Evolutionary conservation across 257 asterid genomes (phyloP).

Genomic region (Penstemon barbatus): DNA sequence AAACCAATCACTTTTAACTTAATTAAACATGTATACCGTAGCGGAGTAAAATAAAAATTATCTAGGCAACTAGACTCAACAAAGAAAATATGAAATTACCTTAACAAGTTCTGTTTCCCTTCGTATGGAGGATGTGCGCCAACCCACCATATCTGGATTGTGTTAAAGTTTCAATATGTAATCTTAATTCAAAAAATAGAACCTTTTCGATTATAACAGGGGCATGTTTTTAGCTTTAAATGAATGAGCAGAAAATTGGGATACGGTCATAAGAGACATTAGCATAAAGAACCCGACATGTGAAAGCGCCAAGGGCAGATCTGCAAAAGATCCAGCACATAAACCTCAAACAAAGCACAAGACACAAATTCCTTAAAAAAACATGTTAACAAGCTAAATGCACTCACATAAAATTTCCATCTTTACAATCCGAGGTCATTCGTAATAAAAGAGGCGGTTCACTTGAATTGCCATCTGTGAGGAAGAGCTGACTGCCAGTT

Average conservation of each 20-base stretch:
- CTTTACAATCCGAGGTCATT: slow-evolving; percentile 86
- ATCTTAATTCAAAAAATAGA: slow-evolving; percentile 22
- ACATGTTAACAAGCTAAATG: slow-evolving; percentile 12
- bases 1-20: background rate
- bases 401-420: slow-evolving; percentile 74
- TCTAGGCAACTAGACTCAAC: background rate
- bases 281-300: slow-evolving; percentile 74
- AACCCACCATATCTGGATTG: slow-evolving; percentile 86
- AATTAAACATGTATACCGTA: background rate
- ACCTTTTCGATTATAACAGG: background rate
- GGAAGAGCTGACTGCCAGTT: slow-evolving; percentile 77
- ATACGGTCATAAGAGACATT: slow-evolving; percentile 84
- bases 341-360: too few relatives aligned
- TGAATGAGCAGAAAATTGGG: slow-evolving; percentile 29
- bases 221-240: background rate
- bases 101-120: slow-evolving; percentile 79
- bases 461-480: slow-evolving; percentile 68
- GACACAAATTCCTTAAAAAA: slow-evolving; percentile 12
- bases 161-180: slow-evolving; percentile 42
- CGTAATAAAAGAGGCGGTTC: slow-evolving; percentile 77
- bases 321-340: slow-evolving; percentile 44
- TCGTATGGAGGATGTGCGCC: slow-evolving; percentile 95
- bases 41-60: too few relatives aligned
- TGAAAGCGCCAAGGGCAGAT: slow-evolving; percentile 85
- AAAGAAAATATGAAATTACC: slow-evolving; percentile 40